Evolutionary conservation across 2,329 filamentous ascomycete species (phyloP), one percentile per base, ranked within the genome.

Genomic region (Botrytis cinerea): DNA sequence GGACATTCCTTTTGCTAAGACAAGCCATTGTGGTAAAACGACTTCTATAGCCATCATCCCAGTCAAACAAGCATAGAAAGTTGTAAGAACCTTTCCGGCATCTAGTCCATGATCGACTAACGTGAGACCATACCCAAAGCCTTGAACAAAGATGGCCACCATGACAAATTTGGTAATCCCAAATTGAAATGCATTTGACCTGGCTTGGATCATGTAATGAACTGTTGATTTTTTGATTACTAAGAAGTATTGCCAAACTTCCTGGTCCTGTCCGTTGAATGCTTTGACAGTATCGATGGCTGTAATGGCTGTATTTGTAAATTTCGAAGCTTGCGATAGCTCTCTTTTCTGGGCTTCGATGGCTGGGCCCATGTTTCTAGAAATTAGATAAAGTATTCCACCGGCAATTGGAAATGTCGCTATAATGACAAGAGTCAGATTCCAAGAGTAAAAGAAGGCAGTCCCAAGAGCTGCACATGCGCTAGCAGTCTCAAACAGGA

Each of bases 221-320:
- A 81, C 82, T 35, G 89, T 89, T 1, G 93, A 91, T 10, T 84
- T 82, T 62, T 84, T 84, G 45, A 93, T 86, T 0, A 87, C 85
- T 0, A 79, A 80, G 1, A 84, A 82, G 79, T 97, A 98, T 76
- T 89, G 88, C 79, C 86, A 86, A 0, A 88, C 82, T 80, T 97
- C 95, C 18, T 90, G 84, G 20, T 87, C 86, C 78, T 94, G 88
- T 0, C 91, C 93, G 77, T 95, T 95, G 83, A 92, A 95, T 70
- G 90, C 91, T 81, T 98, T 98, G 79, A 98, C 93, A 0, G 93
- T 88, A 75, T 97, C 93, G 57, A 98, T 95, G 4, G 89, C 90
- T 1, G 86, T 85, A 16, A 97, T 87, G 0, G 93, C 90, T 18
- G 89, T 91, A 16, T 89, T 90, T 1, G 90, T 88, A 72, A 90